A percentile compares a stretch with the other conserved stretches of the same genome.
These are phyloP conservation scores for Bimuria novae-zelandiae DNA, from an alignment of 2,329 filamentous ascomycete genomes.

Conservation along the genomic window DNA sequence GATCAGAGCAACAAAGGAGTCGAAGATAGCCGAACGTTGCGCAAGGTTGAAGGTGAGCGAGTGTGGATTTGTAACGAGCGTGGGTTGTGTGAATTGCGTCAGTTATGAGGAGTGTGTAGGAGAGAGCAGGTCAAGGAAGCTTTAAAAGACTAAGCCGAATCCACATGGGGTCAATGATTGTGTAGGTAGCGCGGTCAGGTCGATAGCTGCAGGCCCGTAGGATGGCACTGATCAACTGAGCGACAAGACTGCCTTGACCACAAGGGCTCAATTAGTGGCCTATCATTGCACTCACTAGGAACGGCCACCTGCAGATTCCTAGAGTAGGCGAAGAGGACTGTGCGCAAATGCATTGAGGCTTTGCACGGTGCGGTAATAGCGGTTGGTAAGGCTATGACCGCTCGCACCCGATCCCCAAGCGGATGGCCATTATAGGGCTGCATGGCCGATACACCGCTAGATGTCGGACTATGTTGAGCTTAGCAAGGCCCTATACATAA, in stretches of 20 bases:
- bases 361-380: slow-evolving; percentile 24
- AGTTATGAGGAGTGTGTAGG: slow-evolving; percentile 9
- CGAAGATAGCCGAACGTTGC: neutral
- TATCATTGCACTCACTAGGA: slow-evolving; percentile 15
- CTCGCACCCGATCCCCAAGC: slow-evolving; percentile 16
- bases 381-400: slow-evolving; percentile 22
- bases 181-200: neutral
- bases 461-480: slow-evolving; percentile 18
- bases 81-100: slow-evolving; percentile 2
- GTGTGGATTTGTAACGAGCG: slow-evolving; percentile 1
- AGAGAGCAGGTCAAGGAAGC: slow-evolving; percentile 14
- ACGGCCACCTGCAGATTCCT: slow-evolving; percentile 21
- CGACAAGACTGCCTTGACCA: slow-evolving; percentile 18
- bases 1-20: neutral
- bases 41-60: slow-evolving; percentile 6
- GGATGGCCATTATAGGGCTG: slow-evolving; percentile 33
- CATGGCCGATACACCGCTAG: slow-evolving; percentile 34
- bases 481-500: slow-evolving; percentile 21
- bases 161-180: slow-evolving; percentile 7
- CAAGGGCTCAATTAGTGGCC: slow-evolving; percentile 22
- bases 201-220: slow-evolving; percentile 3
- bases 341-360: slow-evolving; percentile 31
- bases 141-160: slow-evolving; percentile 19
- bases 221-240: slow-evolving; percentile 13
- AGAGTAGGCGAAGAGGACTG: slow-evolving; percentile 21